These are phyloP conservation scores for Sugiyamaella japonica DNA, from an alignment of 1,139 yeast species.

Conservation along the genomic window DNA sequence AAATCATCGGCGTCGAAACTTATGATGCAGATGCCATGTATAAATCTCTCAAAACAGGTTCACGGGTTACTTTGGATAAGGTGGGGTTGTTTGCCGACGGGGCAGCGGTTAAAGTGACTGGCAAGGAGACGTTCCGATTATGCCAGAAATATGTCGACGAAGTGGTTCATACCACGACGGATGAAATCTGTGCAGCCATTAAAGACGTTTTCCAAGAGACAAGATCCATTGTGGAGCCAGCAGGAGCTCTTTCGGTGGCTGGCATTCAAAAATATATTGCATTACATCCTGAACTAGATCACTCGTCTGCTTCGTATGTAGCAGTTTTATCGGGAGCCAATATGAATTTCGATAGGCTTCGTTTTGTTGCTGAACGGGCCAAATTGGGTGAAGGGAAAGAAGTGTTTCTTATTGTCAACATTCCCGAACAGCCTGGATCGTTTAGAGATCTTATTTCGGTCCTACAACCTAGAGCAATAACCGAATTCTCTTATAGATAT, in stretches of 20 bases:
- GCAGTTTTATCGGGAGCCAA: conserved; percentile 95
- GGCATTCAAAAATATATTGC: conserved; percentile 83
- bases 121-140: conserved; percentile 87
- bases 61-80: conserved; percentile 56
- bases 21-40: conserved; percentile 90
- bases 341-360: conserved; percentile 93
- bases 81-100: conserved; percentile 99
- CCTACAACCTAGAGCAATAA: conserved; percentile 82
- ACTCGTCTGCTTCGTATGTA: conserved; percentile 60
- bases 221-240: conserved; percentile 90
- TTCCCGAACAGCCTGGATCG: conserved; percentile 92
- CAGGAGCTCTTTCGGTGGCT: conserved; percentile 95
- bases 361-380: conserved; percentile 98
- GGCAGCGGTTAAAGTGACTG: conserved; percentile 91
- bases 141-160: conserved; percentile 82
- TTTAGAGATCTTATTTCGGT: conserved; percentile 72
- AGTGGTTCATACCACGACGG: conserved; percentile 82
- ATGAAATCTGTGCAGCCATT: conserved; percentile 96
- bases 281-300: conserved; percentile 56
- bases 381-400: conserved; percentile 97
- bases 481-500: conserved; percentile 90
- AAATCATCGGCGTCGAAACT: conserved; percentile 94
- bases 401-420: conserved; percentile 83
- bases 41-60: conserved; percentile 61
- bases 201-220: conserved; percentile 97